phyloP scores from a whole-genome alignment of 2,329 filamentous ascomycete genomes.

The Xylaria sp. region DNA sequence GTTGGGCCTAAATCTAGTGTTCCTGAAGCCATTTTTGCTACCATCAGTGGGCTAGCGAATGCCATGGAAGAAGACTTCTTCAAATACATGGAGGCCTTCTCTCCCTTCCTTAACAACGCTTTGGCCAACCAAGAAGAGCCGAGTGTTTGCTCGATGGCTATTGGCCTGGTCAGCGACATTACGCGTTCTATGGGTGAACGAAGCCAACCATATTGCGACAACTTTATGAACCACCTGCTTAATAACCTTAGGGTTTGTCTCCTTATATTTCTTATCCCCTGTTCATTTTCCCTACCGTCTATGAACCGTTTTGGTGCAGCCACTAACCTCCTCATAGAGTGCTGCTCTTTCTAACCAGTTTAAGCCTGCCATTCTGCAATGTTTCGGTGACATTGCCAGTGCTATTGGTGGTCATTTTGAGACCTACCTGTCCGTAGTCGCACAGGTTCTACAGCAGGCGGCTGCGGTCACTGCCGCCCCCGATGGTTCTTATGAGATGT shows the following conservation, averaged over 20 bases:
- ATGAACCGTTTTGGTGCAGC: conserved; percentile 18
- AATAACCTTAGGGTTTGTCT: conserved; percentile 83
- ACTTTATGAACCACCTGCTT: conserved; percentile 97
- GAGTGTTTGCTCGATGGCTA: conserved; percentile 93
- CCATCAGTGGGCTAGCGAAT: conserved; percentile 90
- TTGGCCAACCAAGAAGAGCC: conserved; percentile 96
- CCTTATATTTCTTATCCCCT: conserved; percentile 17
- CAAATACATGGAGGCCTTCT: conserved; percentile 98
- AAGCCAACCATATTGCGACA: conserved; percentile 94
- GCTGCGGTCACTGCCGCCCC: conserved; percentile 81
- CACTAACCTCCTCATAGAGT: conserved; percentile 67
- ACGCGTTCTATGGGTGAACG: conserved; percentile 89
- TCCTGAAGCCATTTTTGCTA: conserved; percentile 91
- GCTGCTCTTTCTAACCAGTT: conserved; percentile 92
- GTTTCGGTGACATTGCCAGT: conserved; percentile 96
- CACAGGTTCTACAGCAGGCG: conserved; percentile 92
- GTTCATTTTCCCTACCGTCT: not conserved
- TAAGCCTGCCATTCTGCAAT: conserved; percentile 97
- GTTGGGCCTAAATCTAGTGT: conserved; percentile 90
- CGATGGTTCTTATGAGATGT: conserved; percentile 92
- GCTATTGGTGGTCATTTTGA: conserved; percentile 94
- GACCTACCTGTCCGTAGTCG: conserved; percentile 91
- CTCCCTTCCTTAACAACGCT: conserved; percentile 91
- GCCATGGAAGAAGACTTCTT: conserved; percentile 92
- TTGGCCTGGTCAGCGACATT: conserved; percentile 96